phyloP scores from a whole-genome alignment of 164 flowering plant genomes.

The Vitis vinifera region ASM3070453v1 NC_081823.1:571501-572000 shows the following conservation, averaged over 20 bases:
- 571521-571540: not conserved
- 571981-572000: not conserved
- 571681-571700: not conserved
- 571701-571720: constrained; percentile 29
- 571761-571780: constrained; percentile 48
- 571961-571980: constrained; percentile 40
- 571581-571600: constrained; percentile 42
- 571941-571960: constrained; percentile 54
- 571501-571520: no score
- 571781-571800: constrained; percentile 35
- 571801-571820: not conserved
- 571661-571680: no score
- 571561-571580: constrained; percentile 20
- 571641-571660: not conserved
- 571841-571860: no score
- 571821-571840: no score
- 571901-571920: constrained; percentile 44
- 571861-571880: no score
- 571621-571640: constrained; percentile 22
- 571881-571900: constrained; percentile 3
- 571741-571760: constrained; percentile 48
- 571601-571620: constrained; percentile 47
- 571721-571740: constrained; percentile 36
- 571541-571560: constrained; percentile 30
- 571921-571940: constrained; percentile 32